These are phyloP conservation scores for Scleromitrula shiraiana DNA, from an alignment of 2,329 filamentous ascomycete genomes.

Conservation along the genomic window DNA sequence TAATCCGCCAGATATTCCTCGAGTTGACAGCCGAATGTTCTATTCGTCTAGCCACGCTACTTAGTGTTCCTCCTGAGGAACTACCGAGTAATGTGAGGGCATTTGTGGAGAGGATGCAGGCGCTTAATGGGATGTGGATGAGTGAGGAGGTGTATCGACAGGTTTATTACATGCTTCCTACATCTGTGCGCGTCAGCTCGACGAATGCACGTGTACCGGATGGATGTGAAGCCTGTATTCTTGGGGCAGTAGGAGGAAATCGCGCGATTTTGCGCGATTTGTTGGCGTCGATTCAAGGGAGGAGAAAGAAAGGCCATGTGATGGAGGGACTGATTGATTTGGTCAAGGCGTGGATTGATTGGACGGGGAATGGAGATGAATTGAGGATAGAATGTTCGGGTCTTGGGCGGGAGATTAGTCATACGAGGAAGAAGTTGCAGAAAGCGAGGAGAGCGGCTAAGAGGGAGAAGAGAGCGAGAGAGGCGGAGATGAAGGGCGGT, in stretches of 20 bases:
- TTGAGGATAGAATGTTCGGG: constrained; percentile 7
- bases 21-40: constrained; percentile 37
- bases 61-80: neutral
- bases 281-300: constrained; percentile 35
- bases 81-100: neutral
- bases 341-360: constrained; percentile 18
- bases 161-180: constrained; percentile 29
- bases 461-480: neutral
- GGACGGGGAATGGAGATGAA: neutral
- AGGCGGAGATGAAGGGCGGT: neutral
- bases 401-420: constrained; percentile 14
- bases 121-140: constrained; percentile 31
- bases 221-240: constrained; percentile 46
- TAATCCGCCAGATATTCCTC: constrained; percentile 38
- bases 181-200: too few relatives aligned
- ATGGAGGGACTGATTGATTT: constrained; percentile 14
- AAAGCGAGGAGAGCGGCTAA: neutral
- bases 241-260: constrained; percentile 41
- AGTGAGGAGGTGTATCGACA: constrained; percentile 30
- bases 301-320: constrained; percentile 22
- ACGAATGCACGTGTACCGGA: constrained; percentile 28
- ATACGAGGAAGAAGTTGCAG: constrained; percentile 15
- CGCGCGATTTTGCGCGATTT: constrained; percentile 38
- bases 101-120: constrained; percentile 16
- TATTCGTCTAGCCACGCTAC: constrained; percentile 25